A percentile compares a stretch with the other conserved stretches of the same genome.
phyloP scores from a whole-genome alignment of 768 basidiomycete species.

The Suillus americanus region DNA sequence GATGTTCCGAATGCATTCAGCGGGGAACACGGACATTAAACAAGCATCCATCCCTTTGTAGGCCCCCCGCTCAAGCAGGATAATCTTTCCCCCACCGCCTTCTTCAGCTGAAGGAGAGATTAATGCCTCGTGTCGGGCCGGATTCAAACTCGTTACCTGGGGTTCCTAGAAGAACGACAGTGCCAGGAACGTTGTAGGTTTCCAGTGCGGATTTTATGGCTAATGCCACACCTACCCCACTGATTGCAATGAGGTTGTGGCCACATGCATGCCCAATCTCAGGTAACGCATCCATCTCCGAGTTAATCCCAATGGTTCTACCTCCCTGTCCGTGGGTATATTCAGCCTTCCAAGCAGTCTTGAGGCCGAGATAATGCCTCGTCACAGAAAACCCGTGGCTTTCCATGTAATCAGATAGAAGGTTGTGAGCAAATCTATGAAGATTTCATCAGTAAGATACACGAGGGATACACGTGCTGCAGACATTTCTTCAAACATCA shows the following conservation, averaged over 20 bases:
- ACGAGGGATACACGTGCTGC: slow-evolving; percentile 19
- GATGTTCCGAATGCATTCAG: slow-evolving; percentile 7
- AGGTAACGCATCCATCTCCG: slow-evolving; percentile 71
- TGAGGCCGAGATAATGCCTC: slow-evolving; percentile 63
- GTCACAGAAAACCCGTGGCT: slow-evolving; percentile 71
- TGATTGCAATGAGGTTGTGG: slow-evolving; percentile 81
- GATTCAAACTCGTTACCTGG: slow-evolving; percentile 46
- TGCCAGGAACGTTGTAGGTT: slow-evolving; percentile 62
- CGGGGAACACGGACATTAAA: slow-evolving; percentile 52
- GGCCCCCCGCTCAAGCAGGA: slow-evolving; percentile 70
- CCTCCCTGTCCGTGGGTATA: slow-evolving; percentile 59
- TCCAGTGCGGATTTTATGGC: slow-evolving; percentile 70
- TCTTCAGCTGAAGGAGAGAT: slow-evolving; percentile 61
- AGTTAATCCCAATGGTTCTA: slow-evolving; percentile 72
- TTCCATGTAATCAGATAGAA: slow-evolving; percentile 65
- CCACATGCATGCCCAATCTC: slow-evolving; percentile 68
- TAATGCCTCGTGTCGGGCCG: slow-evolving; percentile 1
- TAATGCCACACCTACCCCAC: slow-evolving; percentile 72
- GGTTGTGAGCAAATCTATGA: slow-evolving; percentile 69
- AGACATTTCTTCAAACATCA: slow-evolving; percentile 64
- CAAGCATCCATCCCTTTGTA: slow-evolving; percentile 83
- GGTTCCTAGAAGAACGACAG: slow-evolving; percentile 73
- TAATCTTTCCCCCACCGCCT: slow-evolving; percentile 73
- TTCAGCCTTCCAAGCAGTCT: slow-evolving; percentile 79
- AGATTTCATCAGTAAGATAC: slow-evolving; percentile 10